Base-by-base conservation (phyloP, 1,284 basidiomycete species). In the Cryptococcus jaspeensis region DNA sequence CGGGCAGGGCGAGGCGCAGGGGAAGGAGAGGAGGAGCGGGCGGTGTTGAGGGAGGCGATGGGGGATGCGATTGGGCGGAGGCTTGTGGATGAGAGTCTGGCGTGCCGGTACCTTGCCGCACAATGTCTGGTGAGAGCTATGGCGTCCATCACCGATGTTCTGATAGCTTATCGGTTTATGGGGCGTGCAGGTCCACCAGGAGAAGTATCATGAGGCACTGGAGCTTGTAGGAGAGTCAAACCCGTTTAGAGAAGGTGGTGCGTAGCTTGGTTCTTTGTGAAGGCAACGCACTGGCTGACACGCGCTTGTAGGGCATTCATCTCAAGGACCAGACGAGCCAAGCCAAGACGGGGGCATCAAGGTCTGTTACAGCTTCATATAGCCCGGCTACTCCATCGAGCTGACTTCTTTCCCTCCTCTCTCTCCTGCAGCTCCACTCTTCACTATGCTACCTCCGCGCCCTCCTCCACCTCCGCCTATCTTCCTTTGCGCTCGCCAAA, bases 391-490 rank as follows among this genome's bases (percentile, higher is more conserved):
- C 35, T 56, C 12, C 25, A 20, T 44, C 1, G 23, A 40, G 22
- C 15, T 40, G 39, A 55, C 13, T 28, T 37, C n/a, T 37, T 11
- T 16, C 15, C 18, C 23, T 20, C 11, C 12, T 41, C 32, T 5
- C 18, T n/a, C 65, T 12, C 42, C 53, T 38, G 47, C 63, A 93
- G 89, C 88, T 97, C 43, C 90, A 95, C 78, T 90, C 93, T 3
- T 94, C 92, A 0, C 92, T 98, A 84, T 96, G 94, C 70, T 88
- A 93, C 72, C 80, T 99, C 15, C 87, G 96, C 39, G 96, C 94
- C 2, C 80, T 96, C 40, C 83, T 99, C 16, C 94, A 98, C 84
- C 84, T 97, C 28, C 93, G 97, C 64, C 81, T 97, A 12, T 94
- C 93, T 63, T 87, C 92, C 7, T 85, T 87, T 13, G 87, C 90